Base-by-base conservation (phyloP, 2,329 filamentous ascomycete genomes). In the Fusarium stilboides region DNA sequence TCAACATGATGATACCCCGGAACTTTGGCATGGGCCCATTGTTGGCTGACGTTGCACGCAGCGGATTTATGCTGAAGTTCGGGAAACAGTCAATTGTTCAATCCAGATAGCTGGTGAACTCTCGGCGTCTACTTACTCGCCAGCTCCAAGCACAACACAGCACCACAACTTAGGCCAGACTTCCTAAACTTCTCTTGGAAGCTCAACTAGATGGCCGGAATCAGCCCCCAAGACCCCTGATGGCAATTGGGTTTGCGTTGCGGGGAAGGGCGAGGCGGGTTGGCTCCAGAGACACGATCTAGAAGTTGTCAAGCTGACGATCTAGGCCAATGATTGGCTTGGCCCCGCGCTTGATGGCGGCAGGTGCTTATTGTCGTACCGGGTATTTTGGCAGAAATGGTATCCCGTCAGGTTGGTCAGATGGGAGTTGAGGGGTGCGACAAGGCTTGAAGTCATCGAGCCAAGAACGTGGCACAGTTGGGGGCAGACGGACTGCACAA, bases 181-280 rank as follows among this genome's bases (percentile, higher is more conserved):
- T 47, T 42, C 12, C 33, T 6, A 54, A n/a, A 14, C 40, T 34
- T 17, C 14, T 37, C 31, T 24, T 26, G 34, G 17, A 45, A 39
- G 15, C 50, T 54, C 52, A 53, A 43, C 28, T 31, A 12, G 53
- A 33, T n/a, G 36, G 34, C 42, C 47, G 40, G 46, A 45, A 44
- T 28, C 53, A 70, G 58, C 57, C 63, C 53, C 43, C 33, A 22
- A 58, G 43, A 70, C 66, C 66, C 68, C 53, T 61, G 50, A 26
- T 36, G 72, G 72, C 70, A 56, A 60, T 52, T 63, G 47, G 57
- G 56, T 73, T 72, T 70, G 22, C 37, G 31, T 68, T 62, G 47
- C 42, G 55, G 57, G 47, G 51, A 61, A 42, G 39, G 46, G 40
- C 61, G 46, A 59, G 47, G 28, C 34, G 26, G 46, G 34, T 43